Conservation (phyloP, 2,329 filamentous ascomycete species). For the Bipolaris oryzae region DNA sequence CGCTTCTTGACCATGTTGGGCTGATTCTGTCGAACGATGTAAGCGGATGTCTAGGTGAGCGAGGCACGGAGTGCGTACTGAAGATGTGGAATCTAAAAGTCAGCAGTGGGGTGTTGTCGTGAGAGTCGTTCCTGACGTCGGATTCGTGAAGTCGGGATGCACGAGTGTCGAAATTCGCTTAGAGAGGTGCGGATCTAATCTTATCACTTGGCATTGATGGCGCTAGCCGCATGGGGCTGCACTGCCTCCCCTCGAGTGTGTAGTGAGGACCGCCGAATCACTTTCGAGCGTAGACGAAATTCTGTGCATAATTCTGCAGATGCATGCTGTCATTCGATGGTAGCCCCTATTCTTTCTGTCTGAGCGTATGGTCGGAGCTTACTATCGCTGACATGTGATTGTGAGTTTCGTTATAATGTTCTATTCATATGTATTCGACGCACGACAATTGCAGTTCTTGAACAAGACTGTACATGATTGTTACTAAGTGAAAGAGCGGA, state of each 20-base stretch:
- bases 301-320: background rate
- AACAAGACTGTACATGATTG: background rate
- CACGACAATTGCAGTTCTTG: background rate
- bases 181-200: conserved; percentile 37
- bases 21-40: conserved; percentile 51
- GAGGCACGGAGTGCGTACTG: conserved; percentile 34
- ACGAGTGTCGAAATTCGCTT: conserved; percentile 34
- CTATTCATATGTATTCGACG: background rate
- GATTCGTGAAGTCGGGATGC: conserved; percentile 18
- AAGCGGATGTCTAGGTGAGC: conserved; percentile 17
- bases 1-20: conserved; percentile 77
- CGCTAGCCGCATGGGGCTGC: conserved; percentile 6
- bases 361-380: background rate
- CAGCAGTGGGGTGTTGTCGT: conserved; percentile 45
- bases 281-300: background rate
- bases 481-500: background rate
- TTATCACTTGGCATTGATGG: conserved; percentile 36
- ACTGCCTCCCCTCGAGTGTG: background rate
- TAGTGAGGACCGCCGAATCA: background rate
- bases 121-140: conserved; percentile 31
- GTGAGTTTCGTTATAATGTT: background rate
- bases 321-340: background rate
- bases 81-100: conserved; percentile 47
- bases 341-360: background rate
- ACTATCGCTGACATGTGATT: background rate